Conservation (phyloP, 164 flowering plant genomes). For the Stephania cephalantha region DNA sequence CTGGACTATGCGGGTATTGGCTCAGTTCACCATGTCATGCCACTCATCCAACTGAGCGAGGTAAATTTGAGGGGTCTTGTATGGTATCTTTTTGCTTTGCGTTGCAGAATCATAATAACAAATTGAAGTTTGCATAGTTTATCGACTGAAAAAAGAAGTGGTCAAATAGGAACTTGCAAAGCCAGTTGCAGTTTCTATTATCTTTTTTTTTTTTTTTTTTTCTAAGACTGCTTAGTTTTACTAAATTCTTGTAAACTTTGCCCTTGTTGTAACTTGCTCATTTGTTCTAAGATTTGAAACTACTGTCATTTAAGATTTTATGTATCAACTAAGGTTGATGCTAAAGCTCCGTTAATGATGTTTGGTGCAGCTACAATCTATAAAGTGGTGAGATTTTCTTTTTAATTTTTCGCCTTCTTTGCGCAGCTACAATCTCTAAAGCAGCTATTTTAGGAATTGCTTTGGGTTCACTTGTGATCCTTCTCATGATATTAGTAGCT, state of each 20-base stretch:
- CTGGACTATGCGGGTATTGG: constrained; percentile 84
- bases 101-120: not conserved
- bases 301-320: too few relatives aligned
- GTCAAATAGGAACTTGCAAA: not conserved
- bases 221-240: not conserved
- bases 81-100: not conserved
- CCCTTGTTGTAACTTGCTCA: too few relatives aligned
- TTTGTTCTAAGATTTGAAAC: too few relatives aligned
- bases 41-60: constrained; percentile 52
- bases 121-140: not conserved
- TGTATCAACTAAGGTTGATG: too few relatives aligned
- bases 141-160: not conserved
- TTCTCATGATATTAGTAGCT: constrained; percentile 79
- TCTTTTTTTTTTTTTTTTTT: too few relatives aligned
- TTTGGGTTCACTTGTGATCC: constrained; percentile 70
- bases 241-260: too few relatives aligned
- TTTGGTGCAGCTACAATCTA: too few relatives aligned
- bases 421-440: constrained; percentile 83
- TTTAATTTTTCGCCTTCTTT: not conserved
- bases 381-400: not conserved
- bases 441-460: constrained; percentile 91
- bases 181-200: not conserved
- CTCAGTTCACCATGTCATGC: constrained; percentile 52
- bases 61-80: constrained; percentile 25
- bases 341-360: too few relatives aligned